Evolutionary conservation across 208 protist genomes (phyloP), one percentile per base, ranked within the genome.

Genomic region (Leishmania mexicana): DNA sequence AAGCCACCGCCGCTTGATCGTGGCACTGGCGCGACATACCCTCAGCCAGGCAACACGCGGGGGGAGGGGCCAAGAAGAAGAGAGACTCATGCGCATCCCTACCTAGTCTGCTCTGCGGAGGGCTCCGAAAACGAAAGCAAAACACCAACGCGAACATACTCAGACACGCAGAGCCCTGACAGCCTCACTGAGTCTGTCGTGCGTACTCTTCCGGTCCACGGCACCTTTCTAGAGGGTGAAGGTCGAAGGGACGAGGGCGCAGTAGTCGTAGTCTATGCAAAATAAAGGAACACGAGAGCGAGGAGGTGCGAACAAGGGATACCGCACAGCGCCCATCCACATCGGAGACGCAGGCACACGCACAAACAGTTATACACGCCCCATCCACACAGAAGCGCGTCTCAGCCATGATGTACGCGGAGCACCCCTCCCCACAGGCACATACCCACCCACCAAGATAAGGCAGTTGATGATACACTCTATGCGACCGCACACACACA

Each of bases 401-500:
- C 21, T 19, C 8, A 54, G 51, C 51, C 68, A 73, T 2, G 45
- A 73, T 42, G 49, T 51, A 24, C 6, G 68, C 42, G 7, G 8
- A 53, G 3, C 38, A 24, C 10, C 3, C 21, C 24, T 24, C 19
- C 10, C 35, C 68, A 17, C 49, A 76, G 3, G 72, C 49, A 28
- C 51, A 60, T 8, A 60, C n/a, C 0, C 28, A 24, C 49, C 3
- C 45, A 35, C n/a, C 3, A 1, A 3, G 31, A 58, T 42, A 60
- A 57, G 17, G 13, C 47, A 38, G 15, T 40, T 24, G 47, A 57
- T 76, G 72, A 76, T 76, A 57, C 42, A 40, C 72, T 76, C 72
- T 81, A 70, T 81, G 60, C 45, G 35, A 60, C 40, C 38, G 74
- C 40, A 57, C 40, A 28, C 58, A 49, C 45, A 54, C 64, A 68